Base-by-base conservation (phyloP, 2,329 filamentous ascomycete genomes). In the Phialophora expanda region DNA sequence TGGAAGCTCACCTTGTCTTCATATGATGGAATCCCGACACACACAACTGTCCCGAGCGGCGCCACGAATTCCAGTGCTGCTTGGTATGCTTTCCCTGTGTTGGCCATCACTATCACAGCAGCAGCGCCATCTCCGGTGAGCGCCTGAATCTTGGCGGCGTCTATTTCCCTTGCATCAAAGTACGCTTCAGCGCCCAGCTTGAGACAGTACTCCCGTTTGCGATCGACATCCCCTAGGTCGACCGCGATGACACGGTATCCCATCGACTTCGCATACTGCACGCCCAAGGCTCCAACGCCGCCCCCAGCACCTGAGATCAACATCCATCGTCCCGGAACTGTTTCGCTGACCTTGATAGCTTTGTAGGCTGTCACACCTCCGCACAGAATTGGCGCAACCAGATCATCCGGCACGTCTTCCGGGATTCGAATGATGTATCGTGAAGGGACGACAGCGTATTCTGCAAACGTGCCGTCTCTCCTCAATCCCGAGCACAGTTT, bases 291-390 rank as follows among this genome's bases (percentile, higher is more conserved):
- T 24, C 66, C 64, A 6, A 70, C 61, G 0, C 80, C 80, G 3
- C 80, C 79, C 0, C 75, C 79, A 2, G 74, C 80, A 1, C 80
- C 80, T 0, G 75, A 73, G 2, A 82, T 73, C n/a, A 56, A 61
- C 61, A 66, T 58, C 69, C 69, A 70, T 32, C 66, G 62, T 7
- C 68, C 68, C 3, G 66, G 61, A n/a, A 51, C 48, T 4, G 61
- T 24, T 34, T 64, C 68, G 56, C 64, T 62, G 55, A 65, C 66
- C 50, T 64, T 66, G 62, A 81, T 58, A 0, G 78, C 79, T 68
- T 78, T 79, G 66, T 81, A 82, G 0, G 79, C 80, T 0, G 80
- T 82, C 0, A 81, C 78, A 0, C 80, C 80, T 0, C 76, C 79
- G 61, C 80, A 82, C 34, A 82, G 66, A 6, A 81, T 75, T 0